Evolutionary conservation across 2,329 filamentous ascomycete species (phyloP).

Genomic region (Fusarium subglutinans): DNA sequence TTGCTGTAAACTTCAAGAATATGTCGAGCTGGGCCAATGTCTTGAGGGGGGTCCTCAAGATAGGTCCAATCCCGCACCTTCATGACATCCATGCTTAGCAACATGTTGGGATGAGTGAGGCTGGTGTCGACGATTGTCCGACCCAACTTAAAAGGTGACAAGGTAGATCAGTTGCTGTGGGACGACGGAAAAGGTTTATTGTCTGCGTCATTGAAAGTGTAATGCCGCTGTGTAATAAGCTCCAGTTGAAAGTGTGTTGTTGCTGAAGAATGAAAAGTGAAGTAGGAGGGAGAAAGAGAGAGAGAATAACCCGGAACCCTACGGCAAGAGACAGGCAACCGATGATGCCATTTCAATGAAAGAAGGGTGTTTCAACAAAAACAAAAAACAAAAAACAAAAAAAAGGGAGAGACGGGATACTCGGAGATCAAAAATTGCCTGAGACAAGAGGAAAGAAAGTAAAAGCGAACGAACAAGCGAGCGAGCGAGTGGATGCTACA

Average conservation of each 20-base stretch:
- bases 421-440: neutral
- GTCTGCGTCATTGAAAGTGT: slow-evolving; percentile 31
- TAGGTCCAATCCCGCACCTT: slow-evolving; percentile 53
- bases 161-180: neutral
- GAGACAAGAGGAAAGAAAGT: slow-evolving; percentile 27
- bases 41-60: slow-evolving; percentile 49
- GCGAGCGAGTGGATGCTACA: neutral
- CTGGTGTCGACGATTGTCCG: neutral
- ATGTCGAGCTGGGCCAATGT: slow-evolving; percentile 49
- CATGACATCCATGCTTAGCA: slow-evolving; percentile 47
- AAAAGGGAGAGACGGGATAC: slow-evolving; percentile 2
- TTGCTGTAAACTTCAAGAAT: slow-evolving; percentile 52
- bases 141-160: neutral
- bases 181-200: neutral
- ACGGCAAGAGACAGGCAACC: slow-evolving; percentile 1
- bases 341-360: slow-evolving; percentile 17
- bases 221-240: slow-evolving; percentile 11
- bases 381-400: neutral
- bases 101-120: slow-evolving; percentile 25
- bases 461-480: neutral
- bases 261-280: slow-evolving; percentile 1
- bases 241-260: neutral
- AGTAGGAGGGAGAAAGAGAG: slow-evolving; percentile 2
- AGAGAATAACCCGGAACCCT: slow-evolving; percentile 13
- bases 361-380: slow-evolving; percentile 9